Evolutionary conservation across 2,329 filamentous ascomycete genomes (phyloP).

Genomic region (Rhexocercosporidium sp.): DNA sequence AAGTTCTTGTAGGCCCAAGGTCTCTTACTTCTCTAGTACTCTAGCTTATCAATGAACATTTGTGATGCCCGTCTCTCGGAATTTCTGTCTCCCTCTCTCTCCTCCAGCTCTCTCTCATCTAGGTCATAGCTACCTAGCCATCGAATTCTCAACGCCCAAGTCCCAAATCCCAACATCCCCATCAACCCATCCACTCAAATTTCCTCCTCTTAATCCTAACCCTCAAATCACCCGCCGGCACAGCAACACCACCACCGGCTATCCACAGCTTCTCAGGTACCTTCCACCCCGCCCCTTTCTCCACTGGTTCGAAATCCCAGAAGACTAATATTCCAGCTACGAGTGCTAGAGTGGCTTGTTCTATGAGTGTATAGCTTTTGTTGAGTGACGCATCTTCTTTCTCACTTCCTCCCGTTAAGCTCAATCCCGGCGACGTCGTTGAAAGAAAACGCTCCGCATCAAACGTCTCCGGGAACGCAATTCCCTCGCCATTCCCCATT

Average conservation of each 20-base stretch:
- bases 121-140: no score
- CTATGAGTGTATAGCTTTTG: slow-evolving; percentile 3
- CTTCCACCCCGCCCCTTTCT: slow-evolving; percentile 46
- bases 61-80: no score
- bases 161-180: not conserved
- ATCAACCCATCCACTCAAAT: slow-evolving; percentile 32
- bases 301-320: slow-evolving; percentile 8
- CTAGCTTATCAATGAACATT: no score
- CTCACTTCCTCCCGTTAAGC: not conserved
- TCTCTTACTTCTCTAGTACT: no score
- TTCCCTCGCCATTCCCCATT: slow-evolving; percentile 34
- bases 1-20: no score
- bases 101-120: no score
- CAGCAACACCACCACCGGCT: slow-evolving; percentile 53
- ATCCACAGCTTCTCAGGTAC: slow-evolving; percentile 56
- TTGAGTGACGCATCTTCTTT: not conserved
- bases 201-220: slow-evolving; percentile 55
- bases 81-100: no score
- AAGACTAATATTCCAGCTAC: slow-evolving; percentile 7
- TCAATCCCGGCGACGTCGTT: slow-evolving; percentile 31
- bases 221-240: slow-evolving; percentile 56
- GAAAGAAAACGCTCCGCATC: slow-evolving; percentile 23
- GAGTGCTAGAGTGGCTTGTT: slow-evolving; percentile 5
- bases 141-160: no score
- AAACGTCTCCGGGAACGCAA: slow-evolving; percentile 39